Percentiles rank a stretch among this genome's conserved stretches.
Conservation (phyloP, 2,329 filamentous ascomycete genomes). For the Trichophaea hybrida region DNA sequence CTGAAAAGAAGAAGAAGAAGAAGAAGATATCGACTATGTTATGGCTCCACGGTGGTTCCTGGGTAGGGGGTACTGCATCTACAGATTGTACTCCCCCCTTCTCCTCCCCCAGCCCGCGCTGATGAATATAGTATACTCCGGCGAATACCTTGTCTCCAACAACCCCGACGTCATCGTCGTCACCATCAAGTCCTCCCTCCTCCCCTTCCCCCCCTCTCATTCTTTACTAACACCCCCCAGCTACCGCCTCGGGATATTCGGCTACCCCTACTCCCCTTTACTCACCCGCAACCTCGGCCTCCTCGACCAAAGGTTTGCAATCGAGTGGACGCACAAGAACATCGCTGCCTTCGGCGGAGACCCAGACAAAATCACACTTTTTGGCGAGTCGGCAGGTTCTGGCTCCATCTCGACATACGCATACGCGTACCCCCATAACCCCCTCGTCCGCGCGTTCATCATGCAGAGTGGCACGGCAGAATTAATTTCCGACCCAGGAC, state of each 20-base stretch:
- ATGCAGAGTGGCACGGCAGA: not conserved
- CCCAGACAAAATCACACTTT: conserved; percentile 24
- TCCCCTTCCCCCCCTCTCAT: conserved; percentile 26
- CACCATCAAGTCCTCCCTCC: conserved; percentile 29
- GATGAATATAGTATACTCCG: conserved; percentile 20
- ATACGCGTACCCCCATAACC: conserved; percentile 28
- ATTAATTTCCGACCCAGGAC: not conserved
- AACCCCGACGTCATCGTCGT: conserved; percentile 28
- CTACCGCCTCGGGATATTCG: conserved; percentile 10
- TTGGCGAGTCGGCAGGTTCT: conserved; percentile 25
- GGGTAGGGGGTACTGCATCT: conserved; percentile 30
- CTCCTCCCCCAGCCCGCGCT: conserved; percentile 25
- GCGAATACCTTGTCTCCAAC: not conserved
- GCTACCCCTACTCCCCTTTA: conserved; percentile 1
- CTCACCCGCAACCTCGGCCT: conserved; percentile 24
- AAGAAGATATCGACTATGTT: conserved; percentile 27
- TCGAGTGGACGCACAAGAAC: conserved; percentile 26
- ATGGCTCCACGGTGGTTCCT: conserved; percentile 6
- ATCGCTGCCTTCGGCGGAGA: conserved; percentile 24
- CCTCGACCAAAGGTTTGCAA: conserved; percentile 24
- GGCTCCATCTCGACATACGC: too few species aligned
- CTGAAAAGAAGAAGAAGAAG: too few species aligned
- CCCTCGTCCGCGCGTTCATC: conserved; percentile 10
- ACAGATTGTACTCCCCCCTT: not conserved
- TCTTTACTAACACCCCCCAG: conserved; percentile 29